Evolutionary conservation across 805 yeast genomes (phyloP), one percentile per base, ranked within the genome.

Genomic region (Yamadazyma endophytica): DNA sequence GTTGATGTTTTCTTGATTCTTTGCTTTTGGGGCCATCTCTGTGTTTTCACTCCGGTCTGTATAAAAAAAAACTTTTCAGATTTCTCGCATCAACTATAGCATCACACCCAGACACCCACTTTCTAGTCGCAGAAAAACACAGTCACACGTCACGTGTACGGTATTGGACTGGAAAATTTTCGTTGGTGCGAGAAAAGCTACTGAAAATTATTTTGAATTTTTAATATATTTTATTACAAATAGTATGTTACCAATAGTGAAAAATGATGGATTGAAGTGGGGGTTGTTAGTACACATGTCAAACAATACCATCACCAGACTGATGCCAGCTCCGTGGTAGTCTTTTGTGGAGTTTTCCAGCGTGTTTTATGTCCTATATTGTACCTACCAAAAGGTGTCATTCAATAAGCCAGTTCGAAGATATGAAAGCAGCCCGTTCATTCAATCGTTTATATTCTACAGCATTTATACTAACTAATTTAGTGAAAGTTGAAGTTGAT

Each of bases 1-100:
- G 95, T 87, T 90, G 75, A 92, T 80, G 80, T 85, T 82, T 60
- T 92, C 98, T 64, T 83, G 80, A 75, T 80, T 88, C 82, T 80
- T 82, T 57, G 74, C 65, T 73, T 83, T 86, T 80, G 97, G 97
- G 86, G 97, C 97, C 97, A 89, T 89, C 97, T 84, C 96, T 88
- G 96, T 77, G 90, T 77, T 74, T 59, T 59, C 92, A 87, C 97
- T 89, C 97, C 97, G 97, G 97, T 87, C 86, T 70, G 45, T 32
- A 34, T 17, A 17, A 17, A 33, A 37, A 33, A 28, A 13, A 23
- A 13, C 18, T 21, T 29, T 33, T 28, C 23, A 27, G 14, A 21
- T 20, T 28, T 18, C 28, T 24, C 17, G 18, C 23, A 26, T 24
- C 25, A 17, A 5, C 6, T 29, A 9, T 21, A 18, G 2, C n/a